Evolutionary conservation across 2,329 filamentous ascomycete genomes (phyloP).

Genomic region (Cyphellophora attinorum): DNA sequence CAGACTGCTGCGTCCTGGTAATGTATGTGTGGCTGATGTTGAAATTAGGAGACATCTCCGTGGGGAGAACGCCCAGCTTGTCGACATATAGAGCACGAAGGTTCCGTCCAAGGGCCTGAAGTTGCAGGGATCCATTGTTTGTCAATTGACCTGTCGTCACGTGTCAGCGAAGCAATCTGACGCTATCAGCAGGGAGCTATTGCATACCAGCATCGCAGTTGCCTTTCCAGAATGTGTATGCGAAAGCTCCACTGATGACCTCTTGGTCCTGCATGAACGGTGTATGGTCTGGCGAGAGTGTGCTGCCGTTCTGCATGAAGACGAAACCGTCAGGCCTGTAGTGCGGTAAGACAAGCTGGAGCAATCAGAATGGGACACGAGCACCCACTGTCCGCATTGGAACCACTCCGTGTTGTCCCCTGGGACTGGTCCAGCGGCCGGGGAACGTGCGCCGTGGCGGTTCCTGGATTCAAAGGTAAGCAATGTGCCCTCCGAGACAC

Average conservation of each 20-base stretch:
- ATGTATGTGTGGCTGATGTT: constrained; percentile 4
- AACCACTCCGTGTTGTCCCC: constrained; percentile 2
- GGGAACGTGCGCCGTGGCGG: constrained; percentile 3
- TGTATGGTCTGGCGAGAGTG: constrained; percentile 1
- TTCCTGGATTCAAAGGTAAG: constrained; percentile 1
- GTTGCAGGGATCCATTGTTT: constrained; percentile 2
- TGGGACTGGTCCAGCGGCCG: constrained; percentile 1
- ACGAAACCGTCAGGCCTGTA: constrained; percentile 3
- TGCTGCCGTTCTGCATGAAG: constrained; percentile 1
- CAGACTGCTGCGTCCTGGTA: constrained; percentile 3
- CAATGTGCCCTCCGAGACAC: neutral
- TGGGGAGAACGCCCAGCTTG: constrained; percentile 1
- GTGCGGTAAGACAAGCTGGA: no score
- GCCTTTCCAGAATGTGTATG: constrained; percentile 3
- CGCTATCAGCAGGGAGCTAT: neutral
- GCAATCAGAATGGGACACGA: no score
- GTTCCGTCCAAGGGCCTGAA: constrained; percentile 2
- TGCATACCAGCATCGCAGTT: constrained; percentile 4
- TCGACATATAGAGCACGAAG: constrained; percentile 3
- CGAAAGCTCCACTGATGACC: constrained; percentile 3
- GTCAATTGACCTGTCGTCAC: constrained; percentile 1
- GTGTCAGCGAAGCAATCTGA: neutral
- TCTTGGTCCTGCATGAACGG: constrained; percentile 3
- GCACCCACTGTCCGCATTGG: no score
- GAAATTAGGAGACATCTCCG: constrained; percentile 1